Conservation (phyloP, 768 basidiomycete species). For the Leccinum fibrillosum region DNA sequence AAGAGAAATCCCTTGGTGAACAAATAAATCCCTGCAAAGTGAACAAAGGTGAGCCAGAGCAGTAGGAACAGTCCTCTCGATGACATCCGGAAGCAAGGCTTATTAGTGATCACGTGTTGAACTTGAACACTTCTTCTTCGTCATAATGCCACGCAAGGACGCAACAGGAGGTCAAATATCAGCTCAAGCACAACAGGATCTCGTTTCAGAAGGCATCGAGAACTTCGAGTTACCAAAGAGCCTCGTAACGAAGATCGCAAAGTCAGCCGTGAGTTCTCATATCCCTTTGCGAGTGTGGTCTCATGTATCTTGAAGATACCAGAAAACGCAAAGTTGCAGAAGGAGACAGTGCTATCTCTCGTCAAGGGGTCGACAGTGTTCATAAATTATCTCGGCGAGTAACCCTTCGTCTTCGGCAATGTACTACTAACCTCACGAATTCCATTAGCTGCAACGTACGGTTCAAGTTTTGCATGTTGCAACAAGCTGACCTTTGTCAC, state of each 20-base stretch:
- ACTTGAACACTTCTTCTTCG: neutral
- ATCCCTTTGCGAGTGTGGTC: neutral
- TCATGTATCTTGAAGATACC: constrained; percentile 57
- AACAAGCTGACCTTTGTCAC: constrained; percentile 2
- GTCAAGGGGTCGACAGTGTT: constrained; percentile 92
- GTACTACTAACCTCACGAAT: neutral
- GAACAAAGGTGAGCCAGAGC: constrained; percentile 61
- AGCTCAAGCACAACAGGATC: constrained; percentile 77
- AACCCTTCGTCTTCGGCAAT: neutral
- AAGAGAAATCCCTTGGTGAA: constrained; percentile 93
- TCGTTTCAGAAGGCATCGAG: constrained; percentile 81
- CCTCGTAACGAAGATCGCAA: constrained; percentile 80
- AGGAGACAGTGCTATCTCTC: constrained; percentile 82
- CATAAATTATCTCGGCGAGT: constrained; percentile 86
- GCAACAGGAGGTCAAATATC: constrained; percentile 49
- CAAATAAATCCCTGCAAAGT: constrained; percentile 78
- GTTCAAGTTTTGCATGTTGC: neutral
- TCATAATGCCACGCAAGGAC: constrained; percentile 70
- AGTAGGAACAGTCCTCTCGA: constrained; percentile 31
- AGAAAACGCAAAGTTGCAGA: constrained; percentile 82
- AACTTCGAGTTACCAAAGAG: constrained; percentile 86
- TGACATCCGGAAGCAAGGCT: constrained; percentile 4
- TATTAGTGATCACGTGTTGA: neutral
- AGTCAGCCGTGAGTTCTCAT: constrained; percentile 62
- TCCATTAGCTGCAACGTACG: constrained; percentile 45